Percentiles rank a stretch among this genome's conserved stretches.
Conservation (phyloP, 1,284 basidiomycete genomes). For the Puccinia brachypodii region DNA sequence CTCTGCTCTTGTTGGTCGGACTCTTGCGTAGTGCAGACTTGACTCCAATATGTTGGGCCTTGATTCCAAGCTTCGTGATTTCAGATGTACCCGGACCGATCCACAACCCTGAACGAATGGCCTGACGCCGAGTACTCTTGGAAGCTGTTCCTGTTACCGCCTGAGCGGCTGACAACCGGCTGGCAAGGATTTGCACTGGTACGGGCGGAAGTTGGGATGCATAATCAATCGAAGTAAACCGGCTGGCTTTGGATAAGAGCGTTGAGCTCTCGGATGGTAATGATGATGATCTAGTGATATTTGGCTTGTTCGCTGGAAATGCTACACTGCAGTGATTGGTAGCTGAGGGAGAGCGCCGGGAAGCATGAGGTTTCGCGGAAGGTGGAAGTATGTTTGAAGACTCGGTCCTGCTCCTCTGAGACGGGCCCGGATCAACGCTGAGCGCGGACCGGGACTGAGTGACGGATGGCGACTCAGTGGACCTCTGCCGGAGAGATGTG, state of each 20-base stretch:
- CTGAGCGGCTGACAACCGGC: conserved; percentile 34
- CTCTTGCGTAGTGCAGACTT: conserved; percentile 21
- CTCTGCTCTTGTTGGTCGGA: background rate
- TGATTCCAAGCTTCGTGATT: conserved; percentile 35
- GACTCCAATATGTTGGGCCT: conserved; percentile 39
- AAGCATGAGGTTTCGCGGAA: background rate
- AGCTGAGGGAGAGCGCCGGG: background rate
- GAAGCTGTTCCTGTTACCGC: conserved; percentile 30
- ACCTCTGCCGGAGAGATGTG: conserved; percentile 12
- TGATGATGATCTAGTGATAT: conserved; percentile 1
- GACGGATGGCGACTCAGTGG: background rate
- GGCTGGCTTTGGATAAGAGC: background rate
- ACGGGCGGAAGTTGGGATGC: conserved; percentile 23
- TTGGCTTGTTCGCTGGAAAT: conserved; percentile 1
- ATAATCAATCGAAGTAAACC: conserved; percentile 33
- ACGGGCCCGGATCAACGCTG: background rate
- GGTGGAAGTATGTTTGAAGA: background rate
- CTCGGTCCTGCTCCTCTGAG: conserved; percentile 1
- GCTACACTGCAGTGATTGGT: background rate
- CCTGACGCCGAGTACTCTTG: conserved; percentile 35
- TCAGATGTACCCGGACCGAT: conserved; percentile 33
- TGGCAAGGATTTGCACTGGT: conserved; percentile 27
- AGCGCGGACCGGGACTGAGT: background rate
- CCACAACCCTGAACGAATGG: conserved; percentile 38
- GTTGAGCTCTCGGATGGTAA: conserved; percentile 20